phyloP scores from a whole-genome alignment of 768 basidiomycete species.

The Hebeloma cylindrosporum region DNA sequence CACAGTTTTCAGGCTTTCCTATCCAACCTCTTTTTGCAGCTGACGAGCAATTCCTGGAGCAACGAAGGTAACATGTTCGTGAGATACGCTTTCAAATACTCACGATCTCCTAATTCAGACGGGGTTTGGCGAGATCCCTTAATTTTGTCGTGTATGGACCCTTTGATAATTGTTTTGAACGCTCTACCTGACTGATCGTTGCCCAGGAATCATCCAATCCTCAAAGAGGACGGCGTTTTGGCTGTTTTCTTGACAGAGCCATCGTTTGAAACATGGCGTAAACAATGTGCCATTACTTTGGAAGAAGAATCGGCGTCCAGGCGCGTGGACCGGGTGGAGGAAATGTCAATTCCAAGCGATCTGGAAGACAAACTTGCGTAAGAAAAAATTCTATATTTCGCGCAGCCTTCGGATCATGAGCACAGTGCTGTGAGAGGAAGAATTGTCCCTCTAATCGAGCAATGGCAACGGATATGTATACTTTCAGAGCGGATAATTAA shows the following conservation, averaged over 20 bases:
- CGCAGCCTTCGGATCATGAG: constrained; percentile 10
- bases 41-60: constrained; percentile 89
- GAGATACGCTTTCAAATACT: constrained; percentile 1
- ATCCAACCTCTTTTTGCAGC: constrained; percentile 39
- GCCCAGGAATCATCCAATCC: constrained; percentile 80
- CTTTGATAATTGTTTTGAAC: background rate
- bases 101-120: constrained; percentile 41
- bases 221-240: constrained; percentile 85
- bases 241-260: constrained; percentile 79
- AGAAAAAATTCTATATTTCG: constrained; percentile 19
- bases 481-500: constrained; percentile 86
- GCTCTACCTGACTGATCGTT: background rate
- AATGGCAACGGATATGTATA: constrained; percentile 89
- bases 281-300: constrained; percentile 68
- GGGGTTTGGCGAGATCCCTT: constrained; percentile 77
- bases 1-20: constrained; percentile 5
- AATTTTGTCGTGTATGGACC: constrained; percentile 69
- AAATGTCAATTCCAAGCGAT: constrained; percentile 92
- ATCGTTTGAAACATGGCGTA: constrained; percentile 87
- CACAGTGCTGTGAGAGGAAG: constrained; percentile 72
- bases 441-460: constrained; percentile 76
- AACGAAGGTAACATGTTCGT: constrained; percentile 58
- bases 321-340: constrained; percentile 76
- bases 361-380: constrained; percentile 87
- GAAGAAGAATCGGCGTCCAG: constrained; percentile 88